These are phyloP conservation scores for Elongisporangium anandrum DNA, from an alignment of 352 stramenopile species.

Conservation along the genomic window DNA sequence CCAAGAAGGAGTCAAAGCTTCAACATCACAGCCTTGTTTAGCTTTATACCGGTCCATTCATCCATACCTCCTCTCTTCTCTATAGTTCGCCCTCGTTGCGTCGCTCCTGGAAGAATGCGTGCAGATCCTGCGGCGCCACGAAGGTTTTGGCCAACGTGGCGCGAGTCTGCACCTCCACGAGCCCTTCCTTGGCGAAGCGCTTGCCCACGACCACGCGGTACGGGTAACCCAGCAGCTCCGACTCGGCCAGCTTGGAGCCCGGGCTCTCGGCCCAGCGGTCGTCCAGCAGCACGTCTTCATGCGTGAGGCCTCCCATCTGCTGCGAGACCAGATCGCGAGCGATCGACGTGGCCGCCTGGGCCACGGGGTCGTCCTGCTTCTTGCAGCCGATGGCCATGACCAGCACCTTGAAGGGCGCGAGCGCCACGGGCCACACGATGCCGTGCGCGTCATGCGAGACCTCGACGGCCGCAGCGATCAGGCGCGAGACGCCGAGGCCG, in stretches of 20 bases:
- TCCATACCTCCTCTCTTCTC: no score
- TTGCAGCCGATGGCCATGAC: conserved; percentile 75
- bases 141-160: conserved; percentile 64
- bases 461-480: conserved; percentile 81
- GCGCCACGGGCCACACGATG: conserved; percentile 77
- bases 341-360: conserved; percentile 39
- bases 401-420: conserved; percentile 78
- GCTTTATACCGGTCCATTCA: no score
- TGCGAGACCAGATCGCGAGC: conserved; percentile 42
- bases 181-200: conserved; percentile 62
- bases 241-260: conserved; percentile 78
- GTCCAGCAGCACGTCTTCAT: conserved; percentile 74
- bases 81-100: conserved; percentile 10
- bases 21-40: no score
- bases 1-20: no score
- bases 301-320: conserved; percentile 18
- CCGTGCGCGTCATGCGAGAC: conserved; percentile 69
- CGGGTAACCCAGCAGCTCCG: conserved; percentile 84
- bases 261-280: conserved; percentile 80
- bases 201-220: conserved; percentile 84
- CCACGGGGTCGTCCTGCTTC: conserved; percentile 40
- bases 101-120: conserved; percentile 28
- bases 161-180: conserved; percentile 73
- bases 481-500: conserved; percentile 78
- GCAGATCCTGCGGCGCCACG: conserved; percentile 33